Evolutionary conservation across 306 rosid species (phyloP).

Genomic region (Hylodesmum podocarpum): DNA sequence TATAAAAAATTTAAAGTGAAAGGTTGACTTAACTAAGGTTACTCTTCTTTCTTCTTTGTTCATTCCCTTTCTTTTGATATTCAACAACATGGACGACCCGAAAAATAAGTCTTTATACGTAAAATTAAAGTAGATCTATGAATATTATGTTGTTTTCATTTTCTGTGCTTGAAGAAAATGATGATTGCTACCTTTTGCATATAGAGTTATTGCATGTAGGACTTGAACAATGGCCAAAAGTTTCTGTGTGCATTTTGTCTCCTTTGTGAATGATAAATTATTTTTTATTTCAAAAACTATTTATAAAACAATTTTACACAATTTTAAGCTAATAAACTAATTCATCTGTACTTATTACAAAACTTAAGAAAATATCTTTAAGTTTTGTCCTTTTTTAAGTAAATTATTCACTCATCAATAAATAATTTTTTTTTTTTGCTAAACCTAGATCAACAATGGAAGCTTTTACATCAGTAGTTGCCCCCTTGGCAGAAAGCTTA

Average conservation of each 20-base stretch:
- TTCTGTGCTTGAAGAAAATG: background rate
- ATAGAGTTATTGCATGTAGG: conserved; percentile 9
- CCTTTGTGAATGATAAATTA: background rate
- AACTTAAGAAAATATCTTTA: too few species aligned
- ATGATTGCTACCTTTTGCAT: background rate
- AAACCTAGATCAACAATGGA: conserved; percentile 46
- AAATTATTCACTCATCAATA: background rate
- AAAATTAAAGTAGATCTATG: background rate
- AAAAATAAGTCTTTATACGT: background rate
- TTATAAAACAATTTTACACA: too few species aligned
- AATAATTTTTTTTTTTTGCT: background rate
- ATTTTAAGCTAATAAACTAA: too few species aligned
- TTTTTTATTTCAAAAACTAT: too few species aligned
- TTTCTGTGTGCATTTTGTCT: background rate
- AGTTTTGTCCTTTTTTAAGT: too few species aligned
- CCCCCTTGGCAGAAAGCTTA: conserved; percentile 45
- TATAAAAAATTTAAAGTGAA: background rate
- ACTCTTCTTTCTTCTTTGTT: background rate
- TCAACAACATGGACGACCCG: background rate
- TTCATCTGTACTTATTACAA: too few species aligned
- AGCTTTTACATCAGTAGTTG: conserved; percentile 34
- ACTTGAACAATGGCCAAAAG: background rate
- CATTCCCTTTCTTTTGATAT: background rate
- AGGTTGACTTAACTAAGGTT: background rate
- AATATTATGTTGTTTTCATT: background rate